Evolutionary conservation across 202 grass and related monocot genomes (phyloP).

Genomic region (Digitaria exilis): DNA sequence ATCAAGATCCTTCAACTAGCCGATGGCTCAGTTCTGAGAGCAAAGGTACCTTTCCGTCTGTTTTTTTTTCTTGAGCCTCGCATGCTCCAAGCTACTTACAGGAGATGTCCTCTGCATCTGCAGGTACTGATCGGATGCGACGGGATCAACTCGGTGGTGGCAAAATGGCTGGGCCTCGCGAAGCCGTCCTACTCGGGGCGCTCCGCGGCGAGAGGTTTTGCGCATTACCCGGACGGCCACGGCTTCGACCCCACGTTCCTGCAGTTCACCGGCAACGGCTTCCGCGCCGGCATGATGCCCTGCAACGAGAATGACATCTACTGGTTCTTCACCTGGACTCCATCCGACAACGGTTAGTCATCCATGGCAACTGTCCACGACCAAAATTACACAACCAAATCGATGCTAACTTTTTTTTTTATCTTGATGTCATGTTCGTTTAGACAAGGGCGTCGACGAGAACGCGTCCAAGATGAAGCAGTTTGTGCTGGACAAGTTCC

Average conservation of each 20-base stretch:
- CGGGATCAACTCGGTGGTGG: constrained; percentile 68
- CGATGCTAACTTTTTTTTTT: background rate
- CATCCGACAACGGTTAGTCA: constrained; percentile 34
- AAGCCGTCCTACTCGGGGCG: constrained; percentile 49
- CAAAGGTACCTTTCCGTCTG: constrained; percentile 42
- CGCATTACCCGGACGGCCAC: constrained; percentile 43
- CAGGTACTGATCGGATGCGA: constrained; percentile 69
- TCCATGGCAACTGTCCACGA: background rate
- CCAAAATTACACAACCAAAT: background rate
- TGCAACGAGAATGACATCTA: constrained; percentile 43
- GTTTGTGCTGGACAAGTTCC: constrained; percentile 50
- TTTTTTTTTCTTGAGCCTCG: background rate
- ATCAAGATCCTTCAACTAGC: constrained; percentile 56
- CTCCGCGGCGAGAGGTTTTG: constrained; percentile 55
- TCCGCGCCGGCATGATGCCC: constrained; percentile 53
- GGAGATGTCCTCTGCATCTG: too few relatives aligned
- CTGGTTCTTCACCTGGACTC: constrained; percentile 77
- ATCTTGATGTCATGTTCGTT: background rate
- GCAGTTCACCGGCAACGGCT: constrained; percentile 50
- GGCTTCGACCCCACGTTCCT: constrained; percentile 47
- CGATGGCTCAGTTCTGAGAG: constrained; percentile 49
- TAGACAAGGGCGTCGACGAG: constrained; percentile 50
- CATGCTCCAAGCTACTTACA: background rate
- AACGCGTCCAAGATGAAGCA: constrained; percentile 44
- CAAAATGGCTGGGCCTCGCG: constrained; percentile 63